phyloP scores from a whole-genome alignment of 1,139 yeast genomes.

The Debaryomyces fabryi region DNA sequence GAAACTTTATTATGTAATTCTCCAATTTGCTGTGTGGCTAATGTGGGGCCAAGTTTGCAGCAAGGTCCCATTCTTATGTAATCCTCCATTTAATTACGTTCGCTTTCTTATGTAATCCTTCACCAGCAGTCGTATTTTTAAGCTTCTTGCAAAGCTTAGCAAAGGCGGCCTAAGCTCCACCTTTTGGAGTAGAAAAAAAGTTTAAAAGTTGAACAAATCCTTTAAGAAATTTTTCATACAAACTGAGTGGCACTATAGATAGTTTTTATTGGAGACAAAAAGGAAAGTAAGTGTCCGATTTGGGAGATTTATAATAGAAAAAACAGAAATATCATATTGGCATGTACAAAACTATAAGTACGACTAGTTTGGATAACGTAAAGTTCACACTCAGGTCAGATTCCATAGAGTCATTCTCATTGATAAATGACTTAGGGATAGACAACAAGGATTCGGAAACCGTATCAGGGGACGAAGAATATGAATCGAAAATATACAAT shows the following conservation, averaged over 20 bases:
- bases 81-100: background rate
- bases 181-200: background rate
- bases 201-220: background rate
- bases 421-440: conserved; percentile 9
- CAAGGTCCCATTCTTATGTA: background rate
- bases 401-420: conserved; percentile 7
- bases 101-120: background rate
- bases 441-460: conserved; percentile 7
- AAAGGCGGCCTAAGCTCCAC: conserved; percentile 3
- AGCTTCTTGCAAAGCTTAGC: background rate
- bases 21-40: background rate
- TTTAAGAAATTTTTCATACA: background rate
- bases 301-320: background rate
- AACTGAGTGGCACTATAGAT: background rate
- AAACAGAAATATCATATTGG: background rate
- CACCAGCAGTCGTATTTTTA: background rate
- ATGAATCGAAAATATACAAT: background rate
- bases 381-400: conserved; percentile 11
- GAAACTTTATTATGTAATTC: background rate
- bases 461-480: conserved; percentile 6
- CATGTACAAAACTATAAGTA: conserved; percentile 14
- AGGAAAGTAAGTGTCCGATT: background rate
- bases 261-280: background rate
- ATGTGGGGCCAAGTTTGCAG: background rate
- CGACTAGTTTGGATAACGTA: conserved; percentile 13